Evolutionary conservation across 2,329 filamentous ascomycete species (phyloP).

Genomic region (Plenodomus lindquistii): DNA sequence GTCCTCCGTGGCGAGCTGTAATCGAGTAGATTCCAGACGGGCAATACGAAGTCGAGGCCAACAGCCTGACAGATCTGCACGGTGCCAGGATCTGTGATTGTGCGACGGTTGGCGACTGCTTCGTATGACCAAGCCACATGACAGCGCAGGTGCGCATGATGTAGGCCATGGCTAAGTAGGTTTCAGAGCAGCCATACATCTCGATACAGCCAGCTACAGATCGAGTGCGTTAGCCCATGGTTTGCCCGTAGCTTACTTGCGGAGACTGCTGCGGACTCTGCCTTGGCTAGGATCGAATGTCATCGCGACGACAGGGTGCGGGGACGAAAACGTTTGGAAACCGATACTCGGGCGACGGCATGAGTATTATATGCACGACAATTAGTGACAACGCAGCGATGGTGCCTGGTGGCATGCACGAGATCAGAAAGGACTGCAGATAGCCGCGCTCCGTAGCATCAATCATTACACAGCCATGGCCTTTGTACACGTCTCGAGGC

Average conservation of each 20-base stretch:
- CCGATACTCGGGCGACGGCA: conserved; percentile 21
- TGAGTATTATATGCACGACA: conserved; percentile 31
- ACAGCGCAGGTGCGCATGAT: conserved; percentile 30
- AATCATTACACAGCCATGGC: conserved; percentile 7
- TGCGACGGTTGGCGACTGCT: conserved; percentile 27
- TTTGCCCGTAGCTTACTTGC: not conserved
- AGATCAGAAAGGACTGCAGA: conserved; percentile 10
- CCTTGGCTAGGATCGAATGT: not conserved
- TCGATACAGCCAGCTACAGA: conserved; percentile 7
- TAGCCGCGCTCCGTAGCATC: conserved; percentile 17
- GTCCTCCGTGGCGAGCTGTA: conserved; percentile 7
- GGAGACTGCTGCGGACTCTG: conserved; percentile 5
- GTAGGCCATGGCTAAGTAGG: conserved; percentile 6
- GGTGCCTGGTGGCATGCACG: conserved; percentile 1
- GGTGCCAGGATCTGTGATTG: conserved; percentile 23
- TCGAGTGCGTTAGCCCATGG: conserved; percentile 4
- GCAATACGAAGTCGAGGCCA: not conserved
- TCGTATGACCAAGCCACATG: conserved; percentile 24
- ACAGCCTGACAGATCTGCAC: conserved; percentile 17
- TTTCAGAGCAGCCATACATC: conserved; percentile 10
- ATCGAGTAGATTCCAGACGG: conserved; percentile 5
- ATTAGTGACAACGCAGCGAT: conserved; percentile 25
- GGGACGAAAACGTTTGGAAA: conserved; percentile 15
- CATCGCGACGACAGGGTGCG: conserved; percentile 18
- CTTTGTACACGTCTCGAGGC: conserved; percentile 10